Evolutionary conservation across 768 basidiomycete species (phyloP), one percentile per base, ranked within the genome.

Genomic region (Podaxis pistillaris): DNA sequence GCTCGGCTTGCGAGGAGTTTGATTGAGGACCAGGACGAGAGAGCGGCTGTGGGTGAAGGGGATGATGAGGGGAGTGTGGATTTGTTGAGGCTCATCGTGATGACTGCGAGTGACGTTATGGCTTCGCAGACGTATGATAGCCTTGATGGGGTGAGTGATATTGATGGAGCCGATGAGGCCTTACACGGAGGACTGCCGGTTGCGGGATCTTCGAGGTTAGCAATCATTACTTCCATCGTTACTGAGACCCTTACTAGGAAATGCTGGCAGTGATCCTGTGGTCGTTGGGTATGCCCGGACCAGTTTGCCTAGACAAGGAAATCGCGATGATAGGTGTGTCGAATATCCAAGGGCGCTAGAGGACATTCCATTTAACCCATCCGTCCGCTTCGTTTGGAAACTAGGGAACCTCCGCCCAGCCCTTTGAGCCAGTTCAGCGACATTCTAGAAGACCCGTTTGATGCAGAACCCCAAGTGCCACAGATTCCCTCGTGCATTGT

Each of bases 1-100:
- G 40, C 52, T 6, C 52, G 60, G 13, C 2, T 62, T 7, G 60
- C 60, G 60, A 62, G 52, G 53, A 47, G 28, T 17, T 33, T 62
- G 44, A 26, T 55, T 47, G 53, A 37, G 28, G 44, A 55, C 22
- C 53, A 47, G 26, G 30, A 22, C 13, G 58, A 60, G 30, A 22
- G 47, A 28, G 15, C 12, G 24, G 24, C 9, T 19, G 24, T 51
- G 9, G 24, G 17, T 11, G 8, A 22, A 0, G 30, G 24, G 8
- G 60, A 17, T 17, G 40, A 62, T 26, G 54, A 37, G 15, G 60
- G 30, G 17, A 55, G 13, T 47, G 28, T 54, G 22, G 52, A 61
- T 7, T 19, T 62, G 52, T 46, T 62, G 52, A 55, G 40, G 44
- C 17, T 54, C 36, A 55, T 62, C 11, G 40, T 62, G 40, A 24